A percentile compares a stretch with the other conserved stretches of the same genome.
phyloP scores from a whole-genome alignment of 441 rosid genomes.

The Pelargonium fulgidum region DNA sequence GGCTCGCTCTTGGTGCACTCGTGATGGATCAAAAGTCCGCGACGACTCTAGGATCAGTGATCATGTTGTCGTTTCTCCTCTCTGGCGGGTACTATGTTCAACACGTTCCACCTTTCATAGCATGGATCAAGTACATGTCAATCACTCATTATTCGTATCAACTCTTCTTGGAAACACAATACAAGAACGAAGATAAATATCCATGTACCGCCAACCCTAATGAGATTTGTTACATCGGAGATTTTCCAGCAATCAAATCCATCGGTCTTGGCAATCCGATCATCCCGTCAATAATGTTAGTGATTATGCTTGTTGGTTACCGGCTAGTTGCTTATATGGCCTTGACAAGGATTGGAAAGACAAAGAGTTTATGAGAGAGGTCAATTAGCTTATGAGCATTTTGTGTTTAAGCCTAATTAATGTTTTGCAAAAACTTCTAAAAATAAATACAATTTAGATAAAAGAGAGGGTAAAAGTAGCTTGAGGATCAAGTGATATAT shows the following conservation, averaged over 20 bases:
- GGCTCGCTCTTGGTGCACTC: constrained; percentile 49
- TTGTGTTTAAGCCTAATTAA: no score
- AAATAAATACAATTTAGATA: no score
- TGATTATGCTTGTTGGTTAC: constrained; percentile 36
- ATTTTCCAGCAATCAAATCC: constrained; percentile 33
- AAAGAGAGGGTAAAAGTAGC: no score
- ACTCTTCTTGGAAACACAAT: constrained; percentile 42
- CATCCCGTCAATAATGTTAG: constrained; percentile 27
- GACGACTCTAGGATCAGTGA: constrained; percentile 30
- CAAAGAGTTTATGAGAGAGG: constrained; percentile 2
- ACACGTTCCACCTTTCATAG: constrained; percentile 39
- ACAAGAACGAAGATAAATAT: constrained; percentile 29
- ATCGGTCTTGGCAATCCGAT: constrained; percentile 37
- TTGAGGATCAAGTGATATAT: no score
- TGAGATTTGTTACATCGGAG: constrained; percentile 34
- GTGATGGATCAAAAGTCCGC: constrained; percentile 45
- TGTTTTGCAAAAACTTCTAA: no score
- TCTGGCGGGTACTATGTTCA: constrained; percentile 46
- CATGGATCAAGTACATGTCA: constrained; percentile 41
- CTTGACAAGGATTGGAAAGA: constrained; percentile 31
- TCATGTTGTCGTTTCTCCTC: constrained; percentile 33
- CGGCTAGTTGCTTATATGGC: constrained; percentile 45
- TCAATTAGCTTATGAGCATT: no score
- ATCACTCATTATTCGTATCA: constrained; percentile 33
- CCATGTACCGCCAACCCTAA: constrained; percentile 19